Percentiles rank a stretch among this genome's conserved stretches.
Evolutionary conservation across 1,284 basidiomycete genomes (phyloP).

Genomic region (Sporisorium scitamineum): DNA sequence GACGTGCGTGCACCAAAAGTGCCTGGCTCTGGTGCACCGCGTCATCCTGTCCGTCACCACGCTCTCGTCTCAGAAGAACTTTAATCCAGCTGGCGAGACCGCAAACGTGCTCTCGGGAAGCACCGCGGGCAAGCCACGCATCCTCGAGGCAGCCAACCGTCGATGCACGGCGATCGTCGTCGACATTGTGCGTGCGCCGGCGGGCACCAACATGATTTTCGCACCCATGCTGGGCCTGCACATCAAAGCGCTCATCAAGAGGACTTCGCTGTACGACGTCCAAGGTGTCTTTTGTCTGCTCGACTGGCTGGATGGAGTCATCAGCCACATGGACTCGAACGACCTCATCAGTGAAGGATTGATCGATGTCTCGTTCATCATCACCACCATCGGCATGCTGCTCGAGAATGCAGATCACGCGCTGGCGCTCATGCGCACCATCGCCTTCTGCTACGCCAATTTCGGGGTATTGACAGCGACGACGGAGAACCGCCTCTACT

Average conservation of each 20-base stretch:
- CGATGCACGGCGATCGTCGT: conserved; percentile 65
- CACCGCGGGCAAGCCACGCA: conserved; percentile 65
- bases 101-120: conserved; percentile 65
- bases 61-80: conserved; percentile 66
- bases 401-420: conserved; percentile 64
- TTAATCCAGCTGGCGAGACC: conserved; percentile 64
- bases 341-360: conserved; percentile 54
- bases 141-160: conserved; percentile 65
- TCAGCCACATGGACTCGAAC: conserved; percentile 62
- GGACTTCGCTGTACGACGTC: conserved; percentile 65
- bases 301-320: conserved; percentile 64
- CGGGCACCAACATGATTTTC: conserved; percentile 55
- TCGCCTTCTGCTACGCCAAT: conserved; percentile 66
- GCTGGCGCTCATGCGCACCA: conserved; percentile 64
- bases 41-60: conserved; percentile 66
- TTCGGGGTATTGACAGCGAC: conserved; percentile 60
- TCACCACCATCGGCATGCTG: conserved; percentile 59
- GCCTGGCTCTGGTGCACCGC: conserved; percentile 61
- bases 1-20: conserved; percentile 66
- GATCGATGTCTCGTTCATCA: conserved; percentile 62
- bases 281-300: conserved; percentile 66
- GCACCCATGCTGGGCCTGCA: conserved; percentile 61
- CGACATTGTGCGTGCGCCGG: conserved; percentile 61
- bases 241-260: conserved; percentile 63
- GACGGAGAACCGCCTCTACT: conserved; percentile 51